A percentile compares a stretch with the other conserved stretches of the same genome.
Conservation (phyloP, 129 eudicot genomes). For the Flaveria robusta region DNA sequence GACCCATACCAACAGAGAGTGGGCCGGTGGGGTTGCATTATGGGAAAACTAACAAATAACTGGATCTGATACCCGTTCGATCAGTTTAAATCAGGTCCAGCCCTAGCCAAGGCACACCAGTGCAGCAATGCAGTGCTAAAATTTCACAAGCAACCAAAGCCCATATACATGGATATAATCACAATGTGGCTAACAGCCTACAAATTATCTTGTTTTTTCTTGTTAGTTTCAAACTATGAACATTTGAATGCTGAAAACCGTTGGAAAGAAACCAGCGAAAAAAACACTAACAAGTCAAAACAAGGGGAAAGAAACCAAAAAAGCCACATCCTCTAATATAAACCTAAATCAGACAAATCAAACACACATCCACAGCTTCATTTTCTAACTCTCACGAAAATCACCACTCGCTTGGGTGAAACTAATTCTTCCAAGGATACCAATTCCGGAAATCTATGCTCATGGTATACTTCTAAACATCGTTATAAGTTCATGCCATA, state of each 20-base stretch:
- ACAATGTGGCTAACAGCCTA: constrained; percentile 42
- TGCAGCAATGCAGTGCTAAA: constrained; percentile 8
- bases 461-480: constrained; percentile 33
- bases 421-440: constrained; percentile 28
- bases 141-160: constrained; percentile 34
- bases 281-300: constrained; percentile 24
- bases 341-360: not conserved
- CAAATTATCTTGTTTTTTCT: constrained; percentile 39
- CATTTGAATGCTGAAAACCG: constrained; percentile 29
- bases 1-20: too few relatives aligned
- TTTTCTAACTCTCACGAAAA: constrained; percentile 6
- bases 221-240: constrained; percentile 46
- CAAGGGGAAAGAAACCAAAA: constrained; percentile 25
- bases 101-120: not conserved
- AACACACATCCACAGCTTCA: constrained; percentile 12
- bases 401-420: constrained; percentile 12
- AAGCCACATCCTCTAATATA: constrained; percentile 1
- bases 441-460: constrained; percentile 39
- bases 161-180: constrained; percentile 19
- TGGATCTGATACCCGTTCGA: not conserved
- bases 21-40: too few relatives aligned
- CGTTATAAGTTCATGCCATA: constrained; percentile 48
- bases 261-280: constrained; percentile 26
- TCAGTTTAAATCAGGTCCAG: not conserved
- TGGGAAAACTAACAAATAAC: not conserved